Base-by-base conservation (phyloP, 2,329 filamentous ascomycete genomes). In the Xylaria multiplex region DNA sequence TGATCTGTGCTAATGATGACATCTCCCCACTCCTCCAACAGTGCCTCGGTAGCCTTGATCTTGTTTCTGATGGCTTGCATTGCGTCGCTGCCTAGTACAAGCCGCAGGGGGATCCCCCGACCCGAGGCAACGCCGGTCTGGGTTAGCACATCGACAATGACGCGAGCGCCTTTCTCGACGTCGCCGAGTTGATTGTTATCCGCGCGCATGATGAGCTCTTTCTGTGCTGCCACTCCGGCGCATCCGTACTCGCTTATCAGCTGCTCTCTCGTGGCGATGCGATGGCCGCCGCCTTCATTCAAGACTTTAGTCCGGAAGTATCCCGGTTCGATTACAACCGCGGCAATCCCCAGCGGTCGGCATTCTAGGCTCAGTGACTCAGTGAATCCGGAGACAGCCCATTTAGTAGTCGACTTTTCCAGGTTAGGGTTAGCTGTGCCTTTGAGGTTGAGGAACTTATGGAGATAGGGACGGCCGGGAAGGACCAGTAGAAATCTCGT, bases 301-400 rank as follows among this genome's bases (percentile, higher is more conserved):
- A 53, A 56, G 43, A 49, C 43, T 56, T 62, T 32, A 13, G 56
- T 55, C 32, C 62, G 42, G 42, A 64, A 55, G 56, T 22, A 60
- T 6, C 56, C 49, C 22, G 48, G 56, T 49, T 64, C 56, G 48
- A 64, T 43, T 2, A 60, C 48, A 40, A 64, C 62, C 24, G 62
- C 55, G 4, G 56, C 48, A 30, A 59, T 42, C 19, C 49, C 49
- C 13, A 59, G 40, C 6, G 55, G 55, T 24, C 48, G 48, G 8
- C 42, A 52, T 27, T 55, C 49, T 9, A 48, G 3, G 30, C 43
- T 32, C 14, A 55, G 22, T 14, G 30, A 59, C 49, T 55, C 62
- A 40, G 40, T 49, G 32, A 60, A 64, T 6, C 56, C 42, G 3
- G 37, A 54, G 11, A 55, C 49, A 13, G 49, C 62, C 62, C 37